phyloP scores from a whole-genome alignment of 352 stramenopile species.

The Thraustochytrium sp. region DNA sequence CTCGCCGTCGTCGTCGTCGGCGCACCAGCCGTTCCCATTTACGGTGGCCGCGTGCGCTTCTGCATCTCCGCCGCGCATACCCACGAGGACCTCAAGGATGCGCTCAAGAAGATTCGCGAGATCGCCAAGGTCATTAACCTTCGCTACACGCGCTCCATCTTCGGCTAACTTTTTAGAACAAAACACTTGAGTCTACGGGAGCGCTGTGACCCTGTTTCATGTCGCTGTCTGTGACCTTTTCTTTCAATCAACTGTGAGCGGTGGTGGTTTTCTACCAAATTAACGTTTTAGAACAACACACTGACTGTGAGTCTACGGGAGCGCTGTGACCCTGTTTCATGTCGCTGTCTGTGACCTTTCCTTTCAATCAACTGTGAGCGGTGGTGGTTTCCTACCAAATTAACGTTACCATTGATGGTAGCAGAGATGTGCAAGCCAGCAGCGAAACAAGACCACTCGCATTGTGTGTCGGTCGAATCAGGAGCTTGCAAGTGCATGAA shows the following conservation, averaged over 20 bases:
- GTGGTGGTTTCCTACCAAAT: too few species aligned
- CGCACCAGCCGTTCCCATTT: slow-evolving; percentile 89
- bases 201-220: background rate
- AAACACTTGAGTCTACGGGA: background rate
- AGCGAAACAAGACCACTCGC: background rate
- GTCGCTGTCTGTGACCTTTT: background rate
- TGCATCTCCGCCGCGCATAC: slow-evolving; percentile 94
- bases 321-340: background rate
- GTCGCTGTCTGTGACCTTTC: background rate
- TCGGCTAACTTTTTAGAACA: slow-evolving; percentile 53
- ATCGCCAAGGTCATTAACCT: slow-evolving; percentile 72
- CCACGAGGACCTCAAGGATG: slow-evolving; percentile 79
- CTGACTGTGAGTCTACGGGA: background rate
- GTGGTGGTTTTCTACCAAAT: too few species aligned
- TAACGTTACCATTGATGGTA: too few species aligned
- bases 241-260: too few species aligned
- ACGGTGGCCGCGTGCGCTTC: slow-evolving; percentile 87
- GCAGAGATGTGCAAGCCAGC: too few species aligned
- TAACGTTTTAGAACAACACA: slow-evolving; percentile 47
- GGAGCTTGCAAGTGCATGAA: too few species aligned
- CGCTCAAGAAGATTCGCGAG: slow-evolving; percentile 81
- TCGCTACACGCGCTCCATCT: slow-evolving; percentile 59
- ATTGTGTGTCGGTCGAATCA: too few species aligned
- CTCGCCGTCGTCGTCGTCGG: slow-evolving; percentile 95
- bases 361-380: too few species aligned